Conservation (phyloP, 2,329 filamentous ascomycete genomes). For the Penicillium sp. region DNA sequence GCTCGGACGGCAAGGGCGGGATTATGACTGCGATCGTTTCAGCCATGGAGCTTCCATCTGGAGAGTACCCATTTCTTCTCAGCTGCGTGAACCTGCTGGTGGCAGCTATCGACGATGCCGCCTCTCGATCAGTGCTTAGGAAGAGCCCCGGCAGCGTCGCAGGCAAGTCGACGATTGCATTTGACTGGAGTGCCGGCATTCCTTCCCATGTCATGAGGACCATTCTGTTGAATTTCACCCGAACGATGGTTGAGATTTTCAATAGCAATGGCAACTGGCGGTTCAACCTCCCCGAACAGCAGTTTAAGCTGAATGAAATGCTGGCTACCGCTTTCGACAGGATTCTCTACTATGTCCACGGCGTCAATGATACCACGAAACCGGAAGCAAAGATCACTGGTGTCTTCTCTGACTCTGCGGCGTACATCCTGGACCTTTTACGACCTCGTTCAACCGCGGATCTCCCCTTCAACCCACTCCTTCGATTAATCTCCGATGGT, state of each 20-base stretch:
- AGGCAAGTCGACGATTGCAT: slow-evolving; percentile 29
- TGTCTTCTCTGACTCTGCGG: slow-evolving; percentile 66
- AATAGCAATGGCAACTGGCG: slow-evolving; percentile 84
- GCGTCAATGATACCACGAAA: slow-evolving; percentile 60
- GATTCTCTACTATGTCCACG: slow-evolving; percentile 67
- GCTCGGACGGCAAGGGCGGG: slow-evolving; percentile 69
- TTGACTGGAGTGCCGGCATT: slow-evolving; percentile 61
- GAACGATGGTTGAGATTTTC: slow-evolving; percentile 74
- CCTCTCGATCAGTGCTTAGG: slow-evolving; percentile 50
- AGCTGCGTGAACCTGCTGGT: slow-evolving; percentile 71
- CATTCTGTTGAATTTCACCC: slow-evolving; percentile 67
- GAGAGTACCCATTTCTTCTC: slow-evolving; percentile 71
- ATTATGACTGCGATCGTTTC: slow-evolving; percentile 74
- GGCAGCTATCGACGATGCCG: slow-evolving; percentile 69
- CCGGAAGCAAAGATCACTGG: slow-evolving; percentile 52
- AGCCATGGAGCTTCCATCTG: slow-evolving; percentile 72
- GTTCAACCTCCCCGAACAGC: slow-evolving; percentile 65
- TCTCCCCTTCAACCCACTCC: slow-evolving; percentile 70
- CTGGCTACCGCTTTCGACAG: slow-evolving; percentile 68
- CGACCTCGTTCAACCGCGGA: slow-evolving; percentile 65
- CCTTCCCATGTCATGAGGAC: slow-evolving; percentile 72
- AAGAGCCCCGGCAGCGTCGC: slow-evolving; percentile 33
- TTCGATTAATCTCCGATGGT: slow-evolving; percentile 64
- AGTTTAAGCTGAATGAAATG: slow-evolving; percentile 62
- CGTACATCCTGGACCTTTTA: slow-evolving; percentile 72